phyloP scores from a whole-genome alignment of 208 protist genomes.

The Trypanosoma vivax region DNA sequence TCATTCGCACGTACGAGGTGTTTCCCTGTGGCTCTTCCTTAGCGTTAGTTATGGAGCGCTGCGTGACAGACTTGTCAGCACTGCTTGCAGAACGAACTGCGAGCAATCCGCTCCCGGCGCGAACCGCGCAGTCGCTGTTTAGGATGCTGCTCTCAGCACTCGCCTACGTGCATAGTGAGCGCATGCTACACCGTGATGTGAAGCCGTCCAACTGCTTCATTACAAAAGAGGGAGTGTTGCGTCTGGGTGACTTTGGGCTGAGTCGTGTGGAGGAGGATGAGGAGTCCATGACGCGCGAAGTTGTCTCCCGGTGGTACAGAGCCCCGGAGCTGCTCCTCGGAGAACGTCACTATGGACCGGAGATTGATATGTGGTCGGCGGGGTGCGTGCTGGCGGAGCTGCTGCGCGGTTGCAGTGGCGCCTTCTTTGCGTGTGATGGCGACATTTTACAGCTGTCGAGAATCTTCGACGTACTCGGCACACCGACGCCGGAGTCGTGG shows the following conservation, averaged over 20 bases:
- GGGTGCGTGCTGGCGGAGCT: slow-evolving; percentile 91
- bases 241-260: slow-evolving; percentile 59
- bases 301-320: slow-evolving; percentile 83
- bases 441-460: slow-evolving; percentile 96
- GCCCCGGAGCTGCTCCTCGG: slow-evolving; percentile 87
- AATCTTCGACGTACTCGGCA: slow-evolving; percentile 96
- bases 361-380: slow-evolving; percentile 87
- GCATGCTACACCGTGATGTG: slow-evolving; percentile 83
- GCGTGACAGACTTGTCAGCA: slow-evolving; percentile 42
- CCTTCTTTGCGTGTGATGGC: slow-evolving; percentile 95
- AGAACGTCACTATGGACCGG: slow-evolving; percentile 54
- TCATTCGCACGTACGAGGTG: slow-evolving; percentile 66
- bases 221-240: slow-evolving; percentile 25
- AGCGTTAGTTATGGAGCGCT: slow-evolving; percentile 77
- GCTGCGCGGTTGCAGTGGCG: slow-evolving; percentile 45
- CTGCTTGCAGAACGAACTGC: slow-evolving; percentile 29
- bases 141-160: slow-evolving; percentile 65
- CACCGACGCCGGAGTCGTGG: slow-evolving; percentile 83
- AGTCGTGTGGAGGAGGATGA: slow-evolving; percentile 31
- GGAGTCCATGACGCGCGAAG: slow-evolving; percentile 77
- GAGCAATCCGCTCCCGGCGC: slow-evolving; percentile 22
- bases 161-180: slow-evolving; percentile 42
- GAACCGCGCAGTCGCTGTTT: slow-evolving; percentile 24
- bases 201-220: slow-evolving; percentile 88
- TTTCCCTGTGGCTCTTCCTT: slow-evolving; percentile 48